These are phyloP conservation scores for Scopulariopsis brevicaulis DNA, from an alignment of 2,329 filamentous ascomycete species.

Conservation along the genomic window DNA sequence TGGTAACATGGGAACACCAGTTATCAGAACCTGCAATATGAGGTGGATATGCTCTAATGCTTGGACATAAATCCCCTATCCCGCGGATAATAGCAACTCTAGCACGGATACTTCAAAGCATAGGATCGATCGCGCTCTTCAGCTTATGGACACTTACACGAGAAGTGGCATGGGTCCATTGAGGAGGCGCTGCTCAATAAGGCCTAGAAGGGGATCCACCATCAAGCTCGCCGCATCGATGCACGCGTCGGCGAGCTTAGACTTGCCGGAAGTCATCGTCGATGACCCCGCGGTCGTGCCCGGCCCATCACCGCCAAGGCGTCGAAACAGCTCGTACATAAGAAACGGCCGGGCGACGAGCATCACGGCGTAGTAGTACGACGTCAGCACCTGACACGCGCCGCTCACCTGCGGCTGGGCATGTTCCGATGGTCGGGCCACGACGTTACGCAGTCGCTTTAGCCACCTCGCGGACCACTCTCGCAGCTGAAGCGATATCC, in stretches of 20 bases:
- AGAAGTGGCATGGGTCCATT: conserved; percentile 34
- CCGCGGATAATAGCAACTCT: background rate
- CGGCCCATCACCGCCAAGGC: conserved; percentile 23
- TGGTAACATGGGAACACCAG: too few species aligned
- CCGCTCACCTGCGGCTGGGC: conserved; percentile 24
- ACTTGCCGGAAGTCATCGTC: conserved; percentile 26
- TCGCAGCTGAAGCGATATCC: conserved; percentile 37
- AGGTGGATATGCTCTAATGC: too few species aligned
- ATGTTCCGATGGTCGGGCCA: conserved; percentile 14
- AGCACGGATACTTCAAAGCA: background rate
- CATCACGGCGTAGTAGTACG: conserved; percentile 48
- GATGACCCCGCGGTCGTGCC: conserved; percentile 4
- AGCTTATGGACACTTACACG: conserved; percentile 27
- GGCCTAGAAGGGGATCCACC: conserved; percentile 33
- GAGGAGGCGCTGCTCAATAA: conserved; percentile 28
- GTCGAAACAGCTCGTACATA: conserved; percentile 40
- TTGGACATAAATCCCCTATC: too few species aligned
- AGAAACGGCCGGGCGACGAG: conserved; percentile 42
- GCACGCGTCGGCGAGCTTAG: conserved; percentile 40
- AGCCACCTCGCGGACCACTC: conserved; percentile 40
- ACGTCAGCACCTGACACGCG: conserved; percentile 37
- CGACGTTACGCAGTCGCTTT: conserved; percentile 25
- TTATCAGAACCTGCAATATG: too few species aligned
- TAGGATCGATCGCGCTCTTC: too few species aligned
- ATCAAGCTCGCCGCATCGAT: conserved; percentile 43